phyloP scores from a whole-genome alignment of 176 grass and related monocot species.

The Carex scoparia region DNA sequence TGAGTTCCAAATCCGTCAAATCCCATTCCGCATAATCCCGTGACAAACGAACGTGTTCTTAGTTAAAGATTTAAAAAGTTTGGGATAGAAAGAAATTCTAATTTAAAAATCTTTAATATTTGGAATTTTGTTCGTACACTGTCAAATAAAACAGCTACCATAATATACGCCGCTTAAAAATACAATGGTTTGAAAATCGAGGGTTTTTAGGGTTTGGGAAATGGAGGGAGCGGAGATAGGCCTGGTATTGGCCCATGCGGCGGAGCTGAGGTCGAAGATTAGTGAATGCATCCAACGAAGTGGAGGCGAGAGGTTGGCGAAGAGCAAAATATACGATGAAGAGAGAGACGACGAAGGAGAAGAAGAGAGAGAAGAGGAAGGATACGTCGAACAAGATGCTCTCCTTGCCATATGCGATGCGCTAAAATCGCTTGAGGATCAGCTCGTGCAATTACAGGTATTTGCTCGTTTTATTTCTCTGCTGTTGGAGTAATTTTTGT shows the following conservation, averaged over 20 bases:
- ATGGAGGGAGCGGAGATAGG: conserved; percentile 92
- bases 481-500: conserved; percentile 2
- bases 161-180: no score
- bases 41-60: no score
- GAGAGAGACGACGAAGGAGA: conserved; percentile 7
- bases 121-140: background rate
- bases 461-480: background rate
- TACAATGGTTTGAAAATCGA: background rate
- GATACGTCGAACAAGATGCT: conserved; percentile 28
- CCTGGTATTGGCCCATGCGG: conserved; percentile 62
- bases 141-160: background rate
- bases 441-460: conserved; percentile 78
- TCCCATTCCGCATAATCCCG: no score
- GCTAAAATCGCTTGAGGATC: conserved; percentile 66
- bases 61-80: no score
- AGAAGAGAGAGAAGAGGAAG: background rate
- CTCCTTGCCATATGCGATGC: conserved; percentile 63
- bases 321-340: background rate
- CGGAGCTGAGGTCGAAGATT: conserved; percentile 68
- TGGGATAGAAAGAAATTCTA: no score
- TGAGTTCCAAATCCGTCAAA: no score
- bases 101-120: no score
- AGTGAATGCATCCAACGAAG: conserved; percentile 38
- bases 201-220: conserved; percentile 14
- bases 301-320: background rate